These are phyloP conservation scores for Diaporthe aspalathi DNA, from an alignment of 2,329 filamentous ascomycete species.

Conservation along the genomic window DNA sequence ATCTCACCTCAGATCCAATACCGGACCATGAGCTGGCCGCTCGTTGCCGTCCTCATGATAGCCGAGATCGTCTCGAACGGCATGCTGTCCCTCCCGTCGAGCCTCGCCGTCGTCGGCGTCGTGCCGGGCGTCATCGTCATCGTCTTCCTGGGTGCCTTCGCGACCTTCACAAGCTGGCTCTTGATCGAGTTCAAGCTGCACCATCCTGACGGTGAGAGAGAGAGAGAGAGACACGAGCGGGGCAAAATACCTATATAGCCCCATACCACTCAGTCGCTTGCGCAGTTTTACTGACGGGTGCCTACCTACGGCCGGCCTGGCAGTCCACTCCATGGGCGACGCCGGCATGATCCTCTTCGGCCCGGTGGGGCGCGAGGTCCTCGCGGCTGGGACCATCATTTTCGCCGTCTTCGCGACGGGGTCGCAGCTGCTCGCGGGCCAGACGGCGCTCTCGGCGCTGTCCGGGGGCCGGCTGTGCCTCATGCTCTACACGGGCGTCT, in stretches of 20 bases:
- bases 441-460: conserved; percentile 60
- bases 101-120: conserved; percentile 62
- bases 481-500: conserved; percentile 63
- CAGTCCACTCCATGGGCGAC: conserved; percentile 68
- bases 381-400: conserved; percentile 61
- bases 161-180: conserved; percentile 61
- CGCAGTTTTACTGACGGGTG: too few relatives aligned
- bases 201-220: conserved; percentile 59
- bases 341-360: conserved; percentile 66
- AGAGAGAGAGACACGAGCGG: too few relatives aligned
- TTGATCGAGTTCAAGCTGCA: conserved; percentile 64
- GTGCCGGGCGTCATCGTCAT: conserved; percentile 64
- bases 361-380: conserved; percentile 60
- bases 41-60: conserved; percentile 65
- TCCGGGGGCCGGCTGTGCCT: conserved; percentile 60
- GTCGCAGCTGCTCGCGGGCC: conserved; percentile 62
- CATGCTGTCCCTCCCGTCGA: conserved; percentile 64
- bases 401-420: conserved; percentile 64
- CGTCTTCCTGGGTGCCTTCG: conserved; percentile 61
- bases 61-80: conserved; percentile 66
- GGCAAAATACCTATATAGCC: too few relatives aligned
- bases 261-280: too few relatives aligned
- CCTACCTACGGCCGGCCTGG: too few relatives aligned
- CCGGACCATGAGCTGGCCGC: conserved; percentile 63
- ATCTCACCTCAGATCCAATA: conserved; percentile 57